Evolutionary conservation across 805 yeast genomes (phyloP).

Genomic region (Limtongozyma cylindracea): DNA sequence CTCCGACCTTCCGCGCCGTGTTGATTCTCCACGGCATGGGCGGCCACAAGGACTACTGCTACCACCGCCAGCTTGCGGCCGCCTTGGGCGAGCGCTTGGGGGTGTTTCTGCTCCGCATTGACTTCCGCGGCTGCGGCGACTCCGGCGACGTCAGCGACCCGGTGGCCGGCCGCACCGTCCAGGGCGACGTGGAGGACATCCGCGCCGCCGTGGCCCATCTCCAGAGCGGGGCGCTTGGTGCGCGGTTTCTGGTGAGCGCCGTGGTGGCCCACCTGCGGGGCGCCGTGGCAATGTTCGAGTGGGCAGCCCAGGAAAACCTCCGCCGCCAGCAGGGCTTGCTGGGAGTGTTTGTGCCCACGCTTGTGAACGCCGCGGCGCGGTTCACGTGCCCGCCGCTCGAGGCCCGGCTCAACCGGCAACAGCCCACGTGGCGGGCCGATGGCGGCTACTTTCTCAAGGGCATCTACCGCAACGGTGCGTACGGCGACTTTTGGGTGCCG

Average conservation of each 20-base stretch:
- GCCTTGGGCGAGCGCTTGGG: slow-evolving; percentile 33
- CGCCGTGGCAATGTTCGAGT: slow-evolving; percentile 43
- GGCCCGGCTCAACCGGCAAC: no score
- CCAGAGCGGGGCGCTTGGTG: no score
- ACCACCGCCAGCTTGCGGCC: slow-evolving; percentile 37
- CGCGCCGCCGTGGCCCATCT: slow-evolving; percentile 12
- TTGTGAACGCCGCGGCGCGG: slow-evolving; percentile 56
- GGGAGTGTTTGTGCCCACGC: slow-evolving; percentile 26
- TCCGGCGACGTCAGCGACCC: slow-evolving; percentile 22
- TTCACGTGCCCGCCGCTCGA: no score
- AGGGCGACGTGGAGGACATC: slow-evolving; percentile 47
- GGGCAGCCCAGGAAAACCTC: slow-evolving; percentile 25
- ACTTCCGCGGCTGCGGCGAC: slow-evolving; percentile 69
- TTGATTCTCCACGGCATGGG: slow-evolving; percentile 68
- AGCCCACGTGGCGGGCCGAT: no score
- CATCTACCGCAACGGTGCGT: no score
- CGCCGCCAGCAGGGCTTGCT: slow-evolving; percentile 11
- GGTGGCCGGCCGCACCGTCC: slow-evolving; percentile 24
- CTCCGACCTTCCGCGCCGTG: no score
- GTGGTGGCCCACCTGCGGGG: slow-evolving; percentile 71
- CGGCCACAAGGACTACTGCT: slow-evolving; percentile 65
- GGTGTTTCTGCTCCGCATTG: slow-evolving; percentile 45
- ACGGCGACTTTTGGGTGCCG: slow-evolving; percentile 15
- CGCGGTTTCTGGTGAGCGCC: slow-evolving; percentile 20
- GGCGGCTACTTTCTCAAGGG: slow-evolving; percentile 21